Conservation (phyloP, 495 filamentous ascomycete species). For the Lophiotrema nucula region DNA sequence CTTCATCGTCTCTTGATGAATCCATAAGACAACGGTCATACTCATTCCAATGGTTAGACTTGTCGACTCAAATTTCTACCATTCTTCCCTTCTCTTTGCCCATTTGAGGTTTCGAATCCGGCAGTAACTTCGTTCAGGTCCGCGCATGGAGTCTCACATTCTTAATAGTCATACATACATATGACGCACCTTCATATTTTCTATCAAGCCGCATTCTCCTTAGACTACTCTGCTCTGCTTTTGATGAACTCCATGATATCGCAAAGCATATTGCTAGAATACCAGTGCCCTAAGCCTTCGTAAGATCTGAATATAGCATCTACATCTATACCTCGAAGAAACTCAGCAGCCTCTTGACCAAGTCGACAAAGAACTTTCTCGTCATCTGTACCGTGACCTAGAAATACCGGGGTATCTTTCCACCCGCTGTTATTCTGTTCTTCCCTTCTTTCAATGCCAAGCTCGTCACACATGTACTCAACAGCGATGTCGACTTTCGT, state of each 20-base stretch:
- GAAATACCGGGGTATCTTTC: constrained; percentile 46
- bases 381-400: constrained; percentile 56
- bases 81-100: too few species aligned
- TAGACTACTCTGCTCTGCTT: too few species aligned
- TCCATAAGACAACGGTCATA: too few species aligned
- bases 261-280: constrained; percentile 45
- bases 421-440: not conserved
- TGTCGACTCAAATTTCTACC: too few species aligned
- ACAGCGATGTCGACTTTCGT: constrained; percentile 1
- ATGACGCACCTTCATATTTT: too few species aligned
- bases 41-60: too few species aligned
- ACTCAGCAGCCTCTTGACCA: constrained; percentile 46
- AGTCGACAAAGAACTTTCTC: constrained; percentile 48
- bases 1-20: too few species aligned
- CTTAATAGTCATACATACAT: too few species aligned
- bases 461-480: constrained; percentile 16
- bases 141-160: too few species aligned
- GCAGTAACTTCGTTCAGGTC: too few species aligned
- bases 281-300: constrained; percentile 57
- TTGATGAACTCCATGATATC: constrained; percentile 48
- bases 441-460: not conserved
- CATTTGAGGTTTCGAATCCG: too few species aligned
- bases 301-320: constrained; percentile 54
- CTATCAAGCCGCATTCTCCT: too few species aligned
- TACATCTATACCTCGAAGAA: constrained; percentile 44